Conservation (phyloP, 2,329 filamentous ascomycete genomes). For the Cladosporium austrohemisphaericum region DNA sequence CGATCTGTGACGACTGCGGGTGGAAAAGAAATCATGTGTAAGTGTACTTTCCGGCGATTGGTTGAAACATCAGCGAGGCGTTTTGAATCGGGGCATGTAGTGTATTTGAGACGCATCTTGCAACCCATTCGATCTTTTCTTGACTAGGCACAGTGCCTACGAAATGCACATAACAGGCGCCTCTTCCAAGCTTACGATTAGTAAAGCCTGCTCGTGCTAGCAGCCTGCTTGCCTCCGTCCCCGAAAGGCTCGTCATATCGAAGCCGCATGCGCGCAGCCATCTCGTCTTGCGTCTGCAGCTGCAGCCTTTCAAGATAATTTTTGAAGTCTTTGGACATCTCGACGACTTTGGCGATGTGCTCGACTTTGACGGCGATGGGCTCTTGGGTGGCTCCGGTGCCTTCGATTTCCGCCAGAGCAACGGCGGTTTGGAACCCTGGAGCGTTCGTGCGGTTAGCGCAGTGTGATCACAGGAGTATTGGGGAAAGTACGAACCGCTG, state of each 20-base stretch:
- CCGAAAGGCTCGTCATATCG: not conserved
- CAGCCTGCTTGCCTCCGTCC: too few relatives aligned
- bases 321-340: not conserved
- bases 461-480: not conserved
- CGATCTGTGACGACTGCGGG: too few relatives aligned
- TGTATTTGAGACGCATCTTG: too few relatives aligned
- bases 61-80: too few relatives aligned
- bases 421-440: constrained; percentile 30
- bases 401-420: constrained; percentile 28
- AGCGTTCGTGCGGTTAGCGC: not conserved
- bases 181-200: not conserved
- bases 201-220: not conserved
- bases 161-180: too few relatives aligned
- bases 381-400: not conserved
- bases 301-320: not conserved
- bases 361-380: not conserved
- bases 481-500: constrained; percentile 27
- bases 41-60: too few relatives aligned
- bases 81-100: too few relatives aligned
- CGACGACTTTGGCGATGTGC: constrained; percentile 14
- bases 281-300: not conserved
- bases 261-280: not conserved
- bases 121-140: too few relatives aligned
- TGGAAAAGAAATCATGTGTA: too few relatives aligned
- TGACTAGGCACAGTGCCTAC: too few relatives aligned